Evolutionary conservation across 768 basidiomycete species (phyloP).

Genomic region (Lactarius vividus): DNA sequence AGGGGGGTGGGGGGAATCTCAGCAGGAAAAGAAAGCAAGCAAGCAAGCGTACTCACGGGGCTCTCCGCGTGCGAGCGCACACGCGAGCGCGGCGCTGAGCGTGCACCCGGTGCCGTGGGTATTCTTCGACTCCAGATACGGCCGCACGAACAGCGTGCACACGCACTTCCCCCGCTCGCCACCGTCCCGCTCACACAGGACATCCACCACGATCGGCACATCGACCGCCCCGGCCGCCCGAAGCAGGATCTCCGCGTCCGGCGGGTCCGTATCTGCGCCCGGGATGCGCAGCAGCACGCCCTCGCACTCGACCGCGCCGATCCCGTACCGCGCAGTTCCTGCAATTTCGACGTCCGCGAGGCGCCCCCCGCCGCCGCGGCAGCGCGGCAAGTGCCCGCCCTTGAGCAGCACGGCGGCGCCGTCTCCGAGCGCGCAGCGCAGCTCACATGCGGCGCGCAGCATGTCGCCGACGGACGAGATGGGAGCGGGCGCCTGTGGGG

Average conservation of each 20-base stretch:
- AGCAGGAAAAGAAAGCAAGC: not conserved
- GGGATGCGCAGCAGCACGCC: conserved; percentile 29
- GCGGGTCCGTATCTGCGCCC: conserved; percentile 33
- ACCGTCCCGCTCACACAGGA: conserved; percentile 46
- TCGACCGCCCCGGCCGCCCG: conserved; percentile 28
- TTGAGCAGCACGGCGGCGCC: conserved; percentile 74
- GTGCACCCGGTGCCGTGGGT: conserved; percentile 96
- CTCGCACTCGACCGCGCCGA: not conserved
- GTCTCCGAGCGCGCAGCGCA: conserved; percentile 41
- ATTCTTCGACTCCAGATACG: conserved; percentile 60
- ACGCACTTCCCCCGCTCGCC: conserved; percentile 18
- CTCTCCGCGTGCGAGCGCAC: conserved; percentile 53
- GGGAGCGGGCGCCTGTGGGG: not conserved
- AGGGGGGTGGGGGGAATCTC: not conserved
- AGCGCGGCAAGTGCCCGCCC: conserved; percentile 73
- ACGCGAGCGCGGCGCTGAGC: conserved; percentile 77
- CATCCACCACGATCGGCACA: conserved; percentile 55
- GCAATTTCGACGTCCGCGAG: conserved; percentile 41
- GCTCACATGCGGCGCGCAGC: conserved; percentile 50
- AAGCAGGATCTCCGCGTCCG: conserved; percentile 62
- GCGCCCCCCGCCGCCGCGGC: conserved; percentile 34
- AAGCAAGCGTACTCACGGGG: conserved; percentile 39
- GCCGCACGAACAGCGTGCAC: conserved; percentile 53
- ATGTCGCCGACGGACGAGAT: conserved; percentile 57
- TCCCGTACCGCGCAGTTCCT: not conserved